A percentile compares a stretch with the other conserved stretches of the same genome.
These are phyloP conservation scores for Xerocomus nothofagi DNA, from an alignment of 1,284 basidiomycete species.

Conservation along the genomic window DNA sequence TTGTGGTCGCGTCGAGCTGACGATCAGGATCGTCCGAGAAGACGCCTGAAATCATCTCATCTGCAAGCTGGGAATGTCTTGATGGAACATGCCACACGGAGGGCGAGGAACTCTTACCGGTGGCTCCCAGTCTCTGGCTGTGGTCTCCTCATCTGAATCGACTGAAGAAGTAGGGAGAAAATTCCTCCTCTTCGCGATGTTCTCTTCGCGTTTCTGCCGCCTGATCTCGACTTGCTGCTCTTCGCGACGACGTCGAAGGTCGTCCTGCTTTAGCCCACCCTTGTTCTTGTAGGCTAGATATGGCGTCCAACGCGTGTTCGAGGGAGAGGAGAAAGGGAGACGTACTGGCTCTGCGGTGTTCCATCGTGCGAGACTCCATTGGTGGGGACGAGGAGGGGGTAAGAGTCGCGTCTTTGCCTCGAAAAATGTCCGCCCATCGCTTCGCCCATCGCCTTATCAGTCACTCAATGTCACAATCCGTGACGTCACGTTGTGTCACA, in stretches of 20 bases:
- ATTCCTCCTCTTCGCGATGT: slow-evolving; percentile 94
- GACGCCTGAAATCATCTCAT: slow-evolving; percentile 92
- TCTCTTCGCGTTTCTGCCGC: slow-evolving; percentile 94
- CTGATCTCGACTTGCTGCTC: slow-evolving; percentile 98
- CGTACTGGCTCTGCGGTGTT: slow-evolving; percentile 64
- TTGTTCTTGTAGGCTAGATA: slow-evolving; percentile 70
- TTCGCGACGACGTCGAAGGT: slow-evolving; percentile 90
- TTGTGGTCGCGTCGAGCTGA: slow-evolving; percentile 93
- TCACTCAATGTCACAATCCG: slow-evolving; percentile 23
- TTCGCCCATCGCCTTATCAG: slow-evolving; percentile 28
- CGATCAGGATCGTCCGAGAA: slow-evolving; percentile 91
- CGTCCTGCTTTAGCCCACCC: slow-evolving; percentile 80
- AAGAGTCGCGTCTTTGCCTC: slow-evolving; percentile 27
- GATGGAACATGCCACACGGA: not conserved
- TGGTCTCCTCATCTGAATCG: slow-evolving; percentile 87
- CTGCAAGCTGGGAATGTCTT: slow-evolving; percentile 59
- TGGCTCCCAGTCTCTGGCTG: slow-evolving; percentile 70
- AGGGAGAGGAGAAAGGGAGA: slow-evolving; percentile 14
- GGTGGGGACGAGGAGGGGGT: slow-evolving; percentile 13
- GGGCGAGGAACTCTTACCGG: slow-evolving; percentile 52
- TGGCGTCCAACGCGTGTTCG: slow-evolving; percentile 23
- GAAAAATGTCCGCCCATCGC: slow-evolving; percentile 7
- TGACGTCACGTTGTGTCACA: slow-evolving; percentile 25
- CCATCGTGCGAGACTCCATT: slow-evolving; percentile 62
- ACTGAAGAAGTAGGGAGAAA: slow-evolving; percentile 71